Base-by-base conservation (phyloP, 352 stramenopile species). In the Halophytophthora polymorphica region DNA sequence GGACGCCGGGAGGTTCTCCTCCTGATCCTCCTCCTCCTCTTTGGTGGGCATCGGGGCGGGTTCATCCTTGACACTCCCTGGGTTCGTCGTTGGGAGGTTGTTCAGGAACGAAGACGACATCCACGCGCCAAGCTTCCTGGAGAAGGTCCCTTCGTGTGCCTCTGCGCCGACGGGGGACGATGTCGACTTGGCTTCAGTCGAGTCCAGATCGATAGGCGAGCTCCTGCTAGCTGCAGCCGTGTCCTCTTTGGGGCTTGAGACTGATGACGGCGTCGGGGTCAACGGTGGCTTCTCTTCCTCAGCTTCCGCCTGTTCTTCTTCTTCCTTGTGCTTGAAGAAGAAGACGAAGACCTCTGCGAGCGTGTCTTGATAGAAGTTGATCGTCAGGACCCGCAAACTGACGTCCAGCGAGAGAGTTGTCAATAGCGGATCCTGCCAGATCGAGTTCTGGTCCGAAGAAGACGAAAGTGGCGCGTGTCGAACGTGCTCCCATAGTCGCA, bases 291-390 rank as follows among this genome's bases (percentile, higher is more conserved):
- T 42, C 3, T 66, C 35, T 6, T 52, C 33, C 0, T 8, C 6
- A 31, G 31, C 49, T 33, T 44, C 52, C 7, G 61, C 53, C 12
- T 23, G 21, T 33, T n/a, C 17, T 35, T 65, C 48, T 18, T 74
- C 60, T 13, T 49, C 52, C n/a, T 67, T 66, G 13, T 66, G 70
- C 33, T 70, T 53, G 47, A 85, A 88, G 37, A 94, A 92, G 50
- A 94, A 94, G 2, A 90, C 48, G 23, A 94, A 76, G 13, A 93
- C 55, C 40, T 88, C 72, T 12, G 82, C 61, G 29, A 93, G 71
- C 7, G 80, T 87, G 33, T 90, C 76, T 60, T 91, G 82, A 43
- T 90, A 85, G 21, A 93, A 42, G 39, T 93, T 80, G 46, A 94
- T 68, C 14, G 71, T 83, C 6, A 94, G 61, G 7, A 79, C 77